Conservation (phyloP, 129 eudicot species). For the Artemisia argyi region DNA sequence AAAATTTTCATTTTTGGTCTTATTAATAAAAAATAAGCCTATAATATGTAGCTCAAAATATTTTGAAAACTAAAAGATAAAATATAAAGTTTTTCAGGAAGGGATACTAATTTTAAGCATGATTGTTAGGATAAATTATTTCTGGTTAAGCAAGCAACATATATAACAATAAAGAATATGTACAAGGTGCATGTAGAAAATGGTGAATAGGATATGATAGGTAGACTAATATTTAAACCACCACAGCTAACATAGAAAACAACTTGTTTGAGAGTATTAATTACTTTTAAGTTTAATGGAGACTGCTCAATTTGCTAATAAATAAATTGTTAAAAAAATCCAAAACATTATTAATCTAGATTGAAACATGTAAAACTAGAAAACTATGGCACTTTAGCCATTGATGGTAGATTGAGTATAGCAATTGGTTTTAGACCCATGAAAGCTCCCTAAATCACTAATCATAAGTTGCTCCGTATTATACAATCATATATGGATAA, state of each 20-base stretch:
- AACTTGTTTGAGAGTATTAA: neutral
- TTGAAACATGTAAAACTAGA: constrained; percentile 25
- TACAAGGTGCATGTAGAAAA: constrained; percentile 6
- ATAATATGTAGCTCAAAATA: neutral
- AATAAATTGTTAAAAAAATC: neutral
- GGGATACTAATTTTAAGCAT: constrained; percentile 6
- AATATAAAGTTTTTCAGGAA: neutral
- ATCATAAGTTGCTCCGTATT: neutral
- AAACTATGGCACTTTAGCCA: constrained; percentile 8
- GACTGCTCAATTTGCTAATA: neutral
- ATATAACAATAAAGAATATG: neutral
- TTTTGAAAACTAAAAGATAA: constrained; percentile 1
- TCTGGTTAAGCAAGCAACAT: constrained; percentile 14
- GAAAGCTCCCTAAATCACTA: constrained; percentile 9
- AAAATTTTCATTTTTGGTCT: neutral
- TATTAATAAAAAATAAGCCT: neutral
- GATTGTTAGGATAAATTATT: neutral
- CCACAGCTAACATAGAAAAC: constrained; percentile 17
- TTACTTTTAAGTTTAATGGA: neutral
- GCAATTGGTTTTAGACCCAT: constrained; percentile 29
- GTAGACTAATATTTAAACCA: constrained; percentile 18
- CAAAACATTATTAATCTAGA: neutral
- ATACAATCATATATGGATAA: neutral
- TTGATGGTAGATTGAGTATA: constrained; percentile 25
- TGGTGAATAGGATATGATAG: neutral